Base-by-base conservation (phyloP, 73 alveolate species). In the Urostyla sp. region DNA sequence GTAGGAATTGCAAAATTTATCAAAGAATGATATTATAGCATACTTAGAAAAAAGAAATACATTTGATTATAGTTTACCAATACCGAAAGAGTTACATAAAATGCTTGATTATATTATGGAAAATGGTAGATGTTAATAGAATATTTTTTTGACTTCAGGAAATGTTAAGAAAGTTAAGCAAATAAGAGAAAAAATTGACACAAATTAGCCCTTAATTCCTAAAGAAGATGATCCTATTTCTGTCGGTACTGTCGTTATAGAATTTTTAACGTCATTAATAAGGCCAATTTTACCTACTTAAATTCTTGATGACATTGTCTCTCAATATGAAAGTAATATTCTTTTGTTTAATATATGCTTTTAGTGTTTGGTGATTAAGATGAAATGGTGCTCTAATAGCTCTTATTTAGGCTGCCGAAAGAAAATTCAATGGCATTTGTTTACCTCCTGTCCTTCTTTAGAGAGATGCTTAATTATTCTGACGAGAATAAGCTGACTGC, bases 401-500 rank as follows among this genome's bases (percentile, higher is more conserved):
- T 69, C 20, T 2, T 69, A 0, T 30, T 27, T 44, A 45, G 60
- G 34, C 69, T 69, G 1, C 69, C 83, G 15, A 69, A 69, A 32
- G 83, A 69, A 16, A 45, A 69, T 45, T 69, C 72, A 11, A 48
- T 69, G 67, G 83, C 83, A 3, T 48, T 69, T 27, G 83, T 69
- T 16, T 69, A 13, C 48, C 24, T 69, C 7, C 53, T 69, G 7
- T 69, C 83, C 7, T 69, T 69, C 69, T 69, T 69, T 69, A 45
- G 48, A 26, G 83, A 69, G 40, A 69, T 69, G 83, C 69, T 69
- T 16, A 48, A 45, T 32, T 69, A 49, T 32, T 45, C 83, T 5
- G 83, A 69, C 31, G 49, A 69, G 60, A 69, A 69, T 54, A 69
- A 69, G 58, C 69, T 69, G 0, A 46, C 67, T 38, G 72, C 83